Evolutionary conservation across 768 basidiomycete species (phyloP).

Genomic region (Boletus rex-veris): DNA sequence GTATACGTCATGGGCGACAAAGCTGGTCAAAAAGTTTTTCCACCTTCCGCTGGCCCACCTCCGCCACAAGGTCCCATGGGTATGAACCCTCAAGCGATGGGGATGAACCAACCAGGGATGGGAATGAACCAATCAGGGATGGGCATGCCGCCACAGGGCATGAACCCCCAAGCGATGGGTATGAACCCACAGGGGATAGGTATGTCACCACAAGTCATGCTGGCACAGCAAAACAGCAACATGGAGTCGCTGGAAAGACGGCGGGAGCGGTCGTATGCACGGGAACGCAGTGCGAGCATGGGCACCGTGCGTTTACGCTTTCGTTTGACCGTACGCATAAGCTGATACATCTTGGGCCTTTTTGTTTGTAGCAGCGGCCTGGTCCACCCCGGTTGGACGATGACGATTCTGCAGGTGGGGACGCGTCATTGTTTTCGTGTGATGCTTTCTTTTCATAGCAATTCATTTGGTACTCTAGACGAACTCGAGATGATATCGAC

Average conservation of each 20-base stretch:
- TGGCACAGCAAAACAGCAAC: constrained; percentile 67
- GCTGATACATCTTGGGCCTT: not conserved
- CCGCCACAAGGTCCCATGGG: constrained; percentile 26
- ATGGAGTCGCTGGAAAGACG: constrained; percentile 71
- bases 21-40: constrained; percentile 62
- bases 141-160: constrained; percentile 24
- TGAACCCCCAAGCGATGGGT: constrained; percentile 25
- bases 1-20: constrained; percentile 73
- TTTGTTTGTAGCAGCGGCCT: constrained; percentile 25
- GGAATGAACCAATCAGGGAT: constrained; percentile 23
- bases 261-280: constrained; percentile 54
- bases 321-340: not conserved
- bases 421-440: not conserved
- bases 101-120: constrained; percentile 24
- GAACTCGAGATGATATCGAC: constrained; percentile 71
- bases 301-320: constrained; percentile 33
- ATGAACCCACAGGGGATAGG: constrained; percentile 22
- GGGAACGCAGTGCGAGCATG: constrained; percentile 44
- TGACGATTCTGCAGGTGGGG: constrained; percentile 65
- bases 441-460: not conserved
- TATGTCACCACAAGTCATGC: constrained; percentile 53
- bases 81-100: constrained; percentile 25
- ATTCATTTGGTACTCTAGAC: constrained; percentile 34
- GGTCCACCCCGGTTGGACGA: constrained; percentile 41
- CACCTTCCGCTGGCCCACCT: constrained; percentile 32